Conservation (phyloP, 768 basidiomycete species). For the Leccinum obscurum region DNA sequence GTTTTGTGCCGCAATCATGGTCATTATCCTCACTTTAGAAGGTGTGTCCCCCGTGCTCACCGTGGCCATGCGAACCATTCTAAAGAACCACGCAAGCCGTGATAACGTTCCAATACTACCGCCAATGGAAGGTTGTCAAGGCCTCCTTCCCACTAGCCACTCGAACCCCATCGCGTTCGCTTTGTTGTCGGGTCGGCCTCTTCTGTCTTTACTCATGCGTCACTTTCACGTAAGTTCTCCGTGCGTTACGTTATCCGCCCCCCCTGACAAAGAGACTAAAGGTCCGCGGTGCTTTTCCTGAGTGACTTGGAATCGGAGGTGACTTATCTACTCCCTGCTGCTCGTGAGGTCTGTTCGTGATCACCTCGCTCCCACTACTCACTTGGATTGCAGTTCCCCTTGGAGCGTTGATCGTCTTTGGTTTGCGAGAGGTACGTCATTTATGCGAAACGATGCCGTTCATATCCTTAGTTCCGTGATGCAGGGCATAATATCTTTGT, state of each 20-base stretch:
- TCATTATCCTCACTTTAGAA: conserved; percentile 46
- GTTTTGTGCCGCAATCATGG: conserved; percentile 43
- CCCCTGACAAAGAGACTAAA: conserved; percentile 16
- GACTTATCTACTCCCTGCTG: conserved; percentile 51
- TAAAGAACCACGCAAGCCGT: conserved; percentile 33
- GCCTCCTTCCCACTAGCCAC: conserved; percentile 43
- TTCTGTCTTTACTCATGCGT: conserved; percentile 48
- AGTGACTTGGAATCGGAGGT: conserved; percentile 30
- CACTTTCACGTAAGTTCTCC: conserved; percentile 40
- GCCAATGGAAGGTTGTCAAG: conserved; percentile 38
- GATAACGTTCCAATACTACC: conserved; percentile 45
- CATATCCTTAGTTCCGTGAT: neutral
- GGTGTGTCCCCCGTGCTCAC: conserved; percentile 30
- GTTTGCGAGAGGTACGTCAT: conserved; percentile 44
- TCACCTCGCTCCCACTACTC: neutral
- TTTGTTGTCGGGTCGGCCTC: conserved; percentile 41
- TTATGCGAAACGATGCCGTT: neutral
- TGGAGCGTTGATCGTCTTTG: conserved; percentile 48
- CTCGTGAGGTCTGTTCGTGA: conserved; percentile 36
- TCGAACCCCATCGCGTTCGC: conserved; percentile 36
- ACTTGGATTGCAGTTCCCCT: conserved; percentile 45
- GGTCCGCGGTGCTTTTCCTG: conserved; percentile 41
- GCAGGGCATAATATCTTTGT: conserved; percentile 42
- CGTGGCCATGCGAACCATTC: neutral
- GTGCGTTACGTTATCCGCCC: neutral